Percentiles rank a stretch among this genome's conserved stretches.
Evolutionary conservation across 2,329 filamentous ascomycete species (phyloP).

Genomic region (Botrytis sinoallii): DNA sequence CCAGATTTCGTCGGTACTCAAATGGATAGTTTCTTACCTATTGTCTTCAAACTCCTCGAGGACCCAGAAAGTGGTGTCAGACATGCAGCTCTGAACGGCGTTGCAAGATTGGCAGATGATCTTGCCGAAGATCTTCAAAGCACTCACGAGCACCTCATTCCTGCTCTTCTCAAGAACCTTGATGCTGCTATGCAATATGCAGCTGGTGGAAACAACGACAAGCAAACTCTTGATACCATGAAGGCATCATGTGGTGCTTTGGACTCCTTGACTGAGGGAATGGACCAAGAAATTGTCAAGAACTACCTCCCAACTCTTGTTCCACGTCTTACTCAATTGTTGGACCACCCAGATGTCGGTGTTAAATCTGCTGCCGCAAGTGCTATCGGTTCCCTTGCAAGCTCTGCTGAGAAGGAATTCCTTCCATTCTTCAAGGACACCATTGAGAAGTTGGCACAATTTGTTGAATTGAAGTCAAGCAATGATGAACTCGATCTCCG

Average conservation of each 20-base stretch:
- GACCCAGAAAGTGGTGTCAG: slow-evolving; percentile 83
- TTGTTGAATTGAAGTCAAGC: slow-evolving; percentile 80
- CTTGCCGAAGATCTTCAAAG: slow-evolving; percentile 85
- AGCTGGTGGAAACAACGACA: slow-evolving; percentile 46
- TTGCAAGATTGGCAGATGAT: slow-evolving; percentile 89
- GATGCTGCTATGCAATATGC: slow-evolving; percentile 69
- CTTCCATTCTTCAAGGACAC: slow-evolving; percentile 87
- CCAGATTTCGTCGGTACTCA: slow-evolving; percentile 97
- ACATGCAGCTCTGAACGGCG: slow-evolving; percentile 79
- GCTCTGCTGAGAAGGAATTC: slow-evolving; percentile 78
- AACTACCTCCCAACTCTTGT: slow-evolving; percentile 81
- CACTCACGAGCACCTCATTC: slow-evolving; percentile 81
- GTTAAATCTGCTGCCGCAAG: slow-evolving; percentile 87
- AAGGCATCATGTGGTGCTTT: slow-evolving; percentile 87
- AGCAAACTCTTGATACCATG: slow-evolving; percentile 80
- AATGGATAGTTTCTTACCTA: slow-evolving; percentile 78
- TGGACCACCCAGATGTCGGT: slow-evolving; percentile 80
- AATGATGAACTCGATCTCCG: slow-evolving; percentile 88
- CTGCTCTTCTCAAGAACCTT: slow-evolving; percentile 82
- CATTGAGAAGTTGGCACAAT: slow-evolving; percentile 84
- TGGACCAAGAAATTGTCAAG: slow-evolving; percentile 76
- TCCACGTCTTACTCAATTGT: slow-evolving; percentile 77
- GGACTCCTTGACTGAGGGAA: slow-evolving; percentile 83
- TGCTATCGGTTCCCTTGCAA: slow-evolving; percentile 86
- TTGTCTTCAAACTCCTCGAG: slow-evolving; percentile 77